Conservation (phyloP, 2,329 filamentous ascomycete species). For the Aureobasidium sp. region DNA sequence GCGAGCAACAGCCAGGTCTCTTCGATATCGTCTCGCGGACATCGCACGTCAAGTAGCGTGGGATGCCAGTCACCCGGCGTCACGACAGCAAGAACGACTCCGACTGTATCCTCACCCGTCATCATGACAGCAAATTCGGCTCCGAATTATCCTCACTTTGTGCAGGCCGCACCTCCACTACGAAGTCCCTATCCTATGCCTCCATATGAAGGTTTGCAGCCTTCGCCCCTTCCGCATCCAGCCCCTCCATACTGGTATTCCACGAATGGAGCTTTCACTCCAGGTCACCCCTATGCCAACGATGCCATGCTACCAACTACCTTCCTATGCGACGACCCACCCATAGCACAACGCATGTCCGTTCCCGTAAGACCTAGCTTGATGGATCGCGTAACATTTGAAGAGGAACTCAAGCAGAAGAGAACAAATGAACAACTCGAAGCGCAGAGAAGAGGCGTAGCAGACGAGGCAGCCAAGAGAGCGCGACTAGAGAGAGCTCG, state of each 20-base stretch:
- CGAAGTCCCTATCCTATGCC: slow-evolving; percentile 20
- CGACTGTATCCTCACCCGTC: slow-evolving; percentile 37
- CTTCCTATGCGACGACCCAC: too few species aligned
- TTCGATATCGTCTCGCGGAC: slow-evolving; percentile 6
- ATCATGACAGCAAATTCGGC: too few species aligned
- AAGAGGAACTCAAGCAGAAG: slow-evolving; percentile 38
- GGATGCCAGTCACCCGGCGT: slow-evolving; percentile 18
- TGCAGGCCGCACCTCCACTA: background rate
- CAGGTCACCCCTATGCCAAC: background rate
- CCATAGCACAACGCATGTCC: too few species aligned
- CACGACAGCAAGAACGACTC: slow-evolving; percentile 38
- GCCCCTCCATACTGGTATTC: slow-evolving; percentile 48
- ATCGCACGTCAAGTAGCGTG: slow-evolving; percentile 6
- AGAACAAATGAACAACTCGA: slow-evolving; percentile 43
- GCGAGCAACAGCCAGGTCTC: background rate
- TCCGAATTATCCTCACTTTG: slow-evolving; percentile 17
- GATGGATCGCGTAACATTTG: slow-evolving; percentile 20
- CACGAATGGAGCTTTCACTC: background rate
- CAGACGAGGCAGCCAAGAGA: slow-evolving; percentile 36
- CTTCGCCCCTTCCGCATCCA: slow-evolving; percentile 17
- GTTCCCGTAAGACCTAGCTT: background rate
- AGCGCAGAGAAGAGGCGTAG: background rate
- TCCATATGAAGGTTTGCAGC: slow-evolving; percentile 42
- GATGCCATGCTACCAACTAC: too few species aligned
- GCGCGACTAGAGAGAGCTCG: slow-evolving; percentile 27